phyloP scores from a whole-genome alignment of 495 filamentous ascomycete genomes.

The Xylaria palmicola region DNA sequence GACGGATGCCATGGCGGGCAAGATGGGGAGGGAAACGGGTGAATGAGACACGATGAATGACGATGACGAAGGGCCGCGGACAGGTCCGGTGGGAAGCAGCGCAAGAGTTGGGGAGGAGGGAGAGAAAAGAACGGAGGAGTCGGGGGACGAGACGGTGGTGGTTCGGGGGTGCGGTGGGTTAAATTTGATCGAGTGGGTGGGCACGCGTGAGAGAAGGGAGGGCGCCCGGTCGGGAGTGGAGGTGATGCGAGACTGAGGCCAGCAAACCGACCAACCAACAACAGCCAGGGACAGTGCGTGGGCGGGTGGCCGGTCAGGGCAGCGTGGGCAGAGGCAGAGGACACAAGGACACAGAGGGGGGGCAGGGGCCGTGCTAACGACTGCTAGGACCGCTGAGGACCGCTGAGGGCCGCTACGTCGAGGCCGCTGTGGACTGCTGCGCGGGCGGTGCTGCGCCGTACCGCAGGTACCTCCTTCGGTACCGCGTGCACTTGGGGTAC shows the following conservation, averaged over 20 bases:
- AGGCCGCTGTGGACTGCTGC: background rate
- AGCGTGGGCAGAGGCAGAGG: background rate
- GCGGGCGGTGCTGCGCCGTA: background rate
- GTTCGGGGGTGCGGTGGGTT: slow-evolving; percentile 33
- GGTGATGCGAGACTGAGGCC: slow-evolving; percentile 10
- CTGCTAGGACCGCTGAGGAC: no score
- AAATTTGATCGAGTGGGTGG: slow-evolving; percentile 25
- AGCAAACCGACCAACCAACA: slow-evolving; percentile 12
- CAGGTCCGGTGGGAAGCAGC: slow-evolving; percentile 24
- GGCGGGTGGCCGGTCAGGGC: background rate
- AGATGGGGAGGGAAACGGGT: background rate
- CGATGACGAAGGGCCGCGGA: slow-evolving; percentile 22
- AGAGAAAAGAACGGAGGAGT: slow-evolving; percentile 30
- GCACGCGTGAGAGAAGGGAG: slow-evolving; percentile 15
- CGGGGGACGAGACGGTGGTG: slow-evolving; percentile 31
- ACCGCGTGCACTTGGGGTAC: no score
- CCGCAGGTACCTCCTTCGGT: no score
- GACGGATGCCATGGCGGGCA: slow-evolving; percentile 40
- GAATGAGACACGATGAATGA: background rate
- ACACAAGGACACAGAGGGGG: background rate
- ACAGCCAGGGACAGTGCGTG: background rate
- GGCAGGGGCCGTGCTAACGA: no score
- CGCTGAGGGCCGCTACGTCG: no score
- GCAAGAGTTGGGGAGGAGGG: slow-evolving; percentile 20
- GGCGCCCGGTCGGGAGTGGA: slow-evolving; percentile 19